These are phyloP conservation scores for Flaveria brownii DNA, from an alignment of 129 eudicot species.

Conservation along the genomic window DNA sequence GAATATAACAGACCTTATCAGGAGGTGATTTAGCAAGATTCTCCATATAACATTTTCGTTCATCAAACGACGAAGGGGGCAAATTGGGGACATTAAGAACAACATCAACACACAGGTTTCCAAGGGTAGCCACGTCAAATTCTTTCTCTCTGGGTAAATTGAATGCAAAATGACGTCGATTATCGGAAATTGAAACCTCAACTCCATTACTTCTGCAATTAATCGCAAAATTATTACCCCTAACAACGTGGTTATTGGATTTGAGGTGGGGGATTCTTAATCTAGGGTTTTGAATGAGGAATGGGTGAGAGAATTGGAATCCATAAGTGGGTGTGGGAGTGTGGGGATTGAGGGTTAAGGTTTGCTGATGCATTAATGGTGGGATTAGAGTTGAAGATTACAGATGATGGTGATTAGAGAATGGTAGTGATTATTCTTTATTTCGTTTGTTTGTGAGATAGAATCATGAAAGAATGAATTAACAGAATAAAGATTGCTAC, in stretches of 20 bases:
- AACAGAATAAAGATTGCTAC: neutral
- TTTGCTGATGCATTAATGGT: conserved; percentile 59
- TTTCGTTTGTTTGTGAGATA: conserved; percentile 14
- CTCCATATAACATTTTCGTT: conserved; percentile 75
- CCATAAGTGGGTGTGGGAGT: conserved; percentile 42
- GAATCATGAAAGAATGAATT: conserved; percentile 13
- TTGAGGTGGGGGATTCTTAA: conserved; percentile 17
- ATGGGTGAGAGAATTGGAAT: conserved; percentile 26
- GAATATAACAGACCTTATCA: conserved; percentile 53
- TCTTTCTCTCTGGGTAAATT: conserved; percentile 46
- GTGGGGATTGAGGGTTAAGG: conserved; percentile 49
- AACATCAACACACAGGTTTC: conserved; percentile 84
- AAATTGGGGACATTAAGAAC: conserved; percentile 73
- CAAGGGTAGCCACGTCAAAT: conserved; percentile 80
- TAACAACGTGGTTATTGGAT: conserved; percentile 15
- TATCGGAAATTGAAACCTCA: conserved; percentile 39
- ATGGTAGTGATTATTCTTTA: neutral
- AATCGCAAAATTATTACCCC: conserved; percentile 27
- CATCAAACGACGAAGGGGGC: conserved; percentile 59
- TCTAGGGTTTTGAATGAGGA: conserved; percentile 49
- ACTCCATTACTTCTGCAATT: conserved; percentile 46
- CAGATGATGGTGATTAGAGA: neutral
- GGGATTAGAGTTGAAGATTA: neutral
- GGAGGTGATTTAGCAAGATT: conserved; percentile 74
- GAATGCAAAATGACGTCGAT: conserved; percentile 18